Percentiles rank a stretch among this genome's conserved stretches.
Evolutionary conservation across 768 basidiomycete species (phyloP).

Genomic region (Antrodiella citrinella): DNA sequence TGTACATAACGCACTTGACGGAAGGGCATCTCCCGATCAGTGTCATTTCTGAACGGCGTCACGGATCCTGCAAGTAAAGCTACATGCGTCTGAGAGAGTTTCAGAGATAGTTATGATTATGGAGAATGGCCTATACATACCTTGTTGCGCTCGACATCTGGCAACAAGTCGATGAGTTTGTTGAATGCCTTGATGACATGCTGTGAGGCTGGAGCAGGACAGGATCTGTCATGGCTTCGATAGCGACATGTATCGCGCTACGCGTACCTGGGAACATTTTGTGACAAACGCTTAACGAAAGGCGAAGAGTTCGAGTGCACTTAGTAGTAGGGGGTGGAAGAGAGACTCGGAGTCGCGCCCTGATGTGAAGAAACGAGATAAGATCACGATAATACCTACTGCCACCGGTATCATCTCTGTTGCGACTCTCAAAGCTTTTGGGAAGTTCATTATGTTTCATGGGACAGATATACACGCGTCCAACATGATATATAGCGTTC

Average conservation of each 20-base stretch:
- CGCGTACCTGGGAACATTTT: constrained; percentile 5
- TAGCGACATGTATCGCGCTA: not conserved
- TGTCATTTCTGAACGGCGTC: constrained; percentile 67
- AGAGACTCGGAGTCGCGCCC: too few species aligned
- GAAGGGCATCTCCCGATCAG: constrained; percentile 74
- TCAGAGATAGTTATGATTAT: not conserved
- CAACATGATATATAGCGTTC: too few species aligned
- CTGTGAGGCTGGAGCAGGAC: constrained; percentile 30
- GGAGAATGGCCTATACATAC: constrained; percentile 24
- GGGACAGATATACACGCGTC: too few species aligned
- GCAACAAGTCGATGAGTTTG: constrained; percentile 41
- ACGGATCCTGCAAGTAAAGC: constrained; percentile 59
- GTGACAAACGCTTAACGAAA: not conserved
- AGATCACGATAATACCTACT: too few species aligned
- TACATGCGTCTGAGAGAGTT: constrained; percentile 49
- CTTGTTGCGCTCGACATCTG: constrained; percentile 41
- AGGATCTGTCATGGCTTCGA: not conserved
- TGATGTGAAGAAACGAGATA: too few species aligned
- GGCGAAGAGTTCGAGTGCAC: too few species aligned
- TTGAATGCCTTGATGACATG: constrained; percentile 49
- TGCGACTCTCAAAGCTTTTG: too few species aligned
- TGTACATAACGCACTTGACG: constrained; percentile 29
- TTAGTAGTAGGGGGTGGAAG: too few species aligned
- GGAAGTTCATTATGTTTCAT: too few species aligned
- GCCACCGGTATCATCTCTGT: too few species aligned